A percentile compares a stretch with the other conserved stretches of the same genome.
phyloP scores from a whole-genome alignment of 768 basidiomycete genomes.

The Auriculariales sp. region DNA sequence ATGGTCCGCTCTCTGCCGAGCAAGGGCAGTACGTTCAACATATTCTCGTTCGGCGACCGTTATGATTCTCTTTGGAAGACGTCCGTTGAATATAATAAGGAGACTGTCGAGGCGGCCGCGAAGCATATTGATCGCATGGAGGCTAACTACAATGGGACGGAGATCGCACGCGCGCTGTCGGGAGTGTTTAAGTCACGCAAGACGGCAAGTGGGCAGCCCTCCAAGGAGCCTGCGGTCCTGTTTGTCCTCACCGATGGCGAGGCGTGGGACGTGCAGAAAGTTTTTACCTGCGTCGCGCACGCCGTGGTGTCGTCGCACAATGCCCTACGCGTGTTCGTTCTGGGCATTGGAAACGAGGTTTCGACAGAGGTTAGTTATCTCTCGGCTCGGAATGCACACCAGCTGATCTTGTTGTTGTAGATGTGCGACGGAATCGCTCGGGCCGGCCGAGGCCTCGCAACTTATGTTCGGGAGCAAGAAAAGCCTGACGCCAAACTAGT shows the following conservation, averaged over 20 bases:
- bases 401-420: constrained; percentile 4
- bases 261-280: constrained; percentile 10
- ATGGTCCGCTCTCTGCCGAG: constrained; percentile 28
- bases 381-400: neutral
- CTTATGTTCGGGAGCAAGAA: constrained; percentile 31
- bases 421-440: constrained; percentile 40
- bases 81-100: constrained; percentile 12
- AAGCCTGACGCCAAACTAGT: constrained; percentile 34
- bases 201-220: neutral
- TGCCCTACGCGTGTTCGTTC: constrained; percentile 33
- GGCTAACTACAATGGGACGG: constrained; percentile 36
- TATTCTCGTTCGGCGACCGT: constrained; percentile 33
- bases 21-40: constrained; percentile 32
- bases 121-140: constrained; percentile 23
- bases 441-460: constrained; percentile 34
- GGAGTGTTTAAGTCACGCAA: constrained; percentile 22
- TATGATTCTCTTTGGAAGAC: constrained; percentile 20
- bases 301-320: neutral
- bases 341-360: constrained; percentile 39
- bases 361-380: constrained; percentile 19
- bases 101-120: constrained; percentile 10
- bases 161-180: constrained; percentile 29
- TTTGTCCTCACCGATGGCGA: constrained; percentile 50
- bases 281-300: neutral
- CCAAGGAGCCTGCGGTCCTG: constrained; percentile 26